These are phyloP conservation scores for Annona cherimola DNA, from an alignment of 164 flowering plant species.

Conservation along the genomic window DNA sequence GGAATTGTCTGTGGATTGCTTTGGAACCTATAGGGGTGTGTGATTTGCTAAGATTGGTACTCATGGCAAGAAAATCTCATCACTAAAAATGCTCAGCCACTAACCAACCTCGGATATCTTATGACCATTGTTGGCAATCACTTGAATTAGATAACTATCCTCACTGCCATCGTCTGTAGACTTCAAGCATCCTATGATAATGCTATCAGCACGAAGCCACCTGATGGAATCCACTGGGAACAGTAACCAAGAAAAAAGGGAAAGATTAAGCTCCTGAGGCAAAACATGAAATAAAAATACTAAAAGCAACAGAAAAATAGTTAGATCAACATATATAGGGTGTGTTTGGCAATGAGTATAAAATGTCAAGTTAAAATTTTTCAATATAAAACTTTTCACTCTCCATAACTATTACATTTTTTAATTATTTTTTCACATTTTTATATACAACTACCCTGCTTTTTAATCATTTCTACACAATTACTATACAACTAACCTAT, in stretches of 20 bases:
- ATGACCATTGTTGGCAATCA: conserved; percentile 46
- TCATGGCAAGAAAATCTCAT: too few species aligned
- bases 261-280: background rate
- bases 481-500: too few species aligned
- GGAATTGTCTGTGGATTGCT: too few species aligned
- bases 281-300: background rate
- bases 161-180: conserved; percentile 48
- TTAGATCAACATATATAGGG: background rate
- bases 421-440: too few species aligned
- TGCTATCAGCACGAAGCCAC: conserved; percentile 80
- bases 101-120: conserved; percentile 57
- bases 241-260: conserved; percentile 4
- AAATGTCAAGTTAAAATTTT: too few species aligned
- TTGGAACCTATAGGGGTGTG: too few species aligned
- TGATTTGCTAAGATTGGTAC: too few species aligned
- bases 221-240: conserved; percentile 73
- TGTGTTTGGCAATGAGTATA: background rate
- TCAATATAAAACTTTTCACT: too few species aligned
- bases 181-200: conserved; percentile 67
- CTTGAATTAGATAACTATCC: conserved; percentile 67
- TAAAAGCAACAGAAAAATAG: background rate
- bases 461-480: too few species aligned
- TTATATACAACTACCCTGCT: too few species aligned
- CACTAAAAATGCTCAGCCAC: conserved; percentile 1
- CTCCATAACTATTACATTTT: too few species aligned